Evolutionary conservation across 345 rosid species (phyloP), one percentile per base, ranked within the genome.

Genomic region (Hibiscus trionum): DNA sequence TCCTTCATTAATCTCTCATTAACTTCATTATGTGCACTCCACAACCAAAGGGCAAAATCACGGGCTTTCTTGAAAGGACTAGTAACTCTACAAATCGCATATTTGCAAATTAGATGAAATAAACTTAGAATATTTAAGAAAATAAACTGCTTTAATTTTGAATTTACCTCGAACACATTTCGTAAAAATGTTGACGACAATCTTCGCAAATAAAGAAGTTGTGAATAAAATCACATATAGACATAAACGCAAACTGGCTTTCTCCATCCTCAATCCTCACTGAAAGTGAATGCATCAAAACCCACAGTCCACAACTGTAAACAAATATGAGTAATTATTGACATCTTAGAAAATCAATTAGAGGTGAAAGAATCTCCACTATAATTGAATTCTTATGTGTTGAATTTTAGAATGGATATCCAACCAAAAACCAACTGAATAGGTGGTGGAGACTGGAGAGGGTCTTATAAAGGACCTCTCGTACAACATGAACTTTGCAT

Each of bases 241-340:
- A 31, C 69, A 82, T 77, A 77, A 95, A 95, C 50, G 94, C 86
- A 79, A 89, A 89, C 72, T 90, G 98, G 82, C 96, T 92, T 81
- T 92, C 98, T 71, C 85, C 90, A 79, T 95, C 91, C 35, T 85
- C 96, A 59, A 90, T 82, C 77, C 96, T 85, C 79, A 92, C 97
- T 15, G 97, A 90, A 26, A 95, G 89, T 24, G 99, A 95, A 87
- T 95, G 99, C 80, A 95, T 75, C 69, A 95, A 87, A 73, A 93
- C 88, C 99, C 99, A 95, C 77, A 95, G 81, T 15, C 98, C 98
- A 60, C 99, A 95, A 86, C 98, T 95, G 84, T 84, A 84, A 81
- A 72, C 16, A 72, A 31, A 33, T 44, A 42, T 11, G 47, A 69
- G 64, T 61, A 33, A 42, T 65, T 11, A 50, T 2, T 15, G 63